phyloP scores from a whole-genome alignment of 108 stramenopile genomes.

The Mediolabrus comicus region DNA sequence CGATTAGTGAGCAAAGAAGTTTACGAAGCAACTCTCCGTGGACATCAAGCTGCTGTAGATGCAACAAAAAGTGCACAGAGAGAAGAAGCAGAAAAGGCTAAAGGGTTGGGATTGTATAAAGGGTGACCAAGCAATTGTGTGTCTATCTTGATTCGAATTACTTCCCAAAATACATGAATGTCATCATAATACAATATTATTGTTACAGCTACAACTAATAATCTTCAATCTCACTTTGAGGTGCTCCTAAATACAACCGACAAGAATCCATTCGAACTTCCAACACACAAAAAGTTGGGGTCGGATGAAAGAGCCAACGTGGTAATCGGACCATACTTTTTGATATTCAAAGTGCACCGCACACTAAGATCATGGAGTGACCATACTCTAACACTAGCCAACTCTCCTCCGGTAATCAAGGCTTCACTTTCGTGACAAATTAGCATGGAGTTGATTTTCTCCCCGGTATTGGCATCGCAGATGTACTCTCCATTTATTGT shows the following conservation, averaged over 20 bases:
- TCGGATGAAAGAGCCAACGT: constrained; percentile 58
- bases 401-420: constrained; percentile 78
- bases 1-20: neutral
- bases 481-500: constrained; percentile 69
- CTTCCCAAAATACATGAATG: no score
- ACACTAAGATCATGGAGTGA: constrained; percentile 51
- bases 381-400: constrained; percentile 63
- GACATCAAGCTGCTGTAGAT: neutral
- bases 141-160: no score
- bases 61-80: neutral
- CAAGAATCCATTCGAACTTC: constrained; percentile 75
- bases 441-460: constrained; percentile 71
- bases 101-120: no score
- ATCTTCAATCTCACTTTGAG: neutral
- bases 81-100: neutral
- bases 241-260: constrained; percentile 55
- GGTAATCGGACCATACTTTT: constrained; percentile 69
- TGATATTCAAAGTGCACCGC: constrained; percentile 66
- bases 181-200: no score
- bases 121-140: no score
- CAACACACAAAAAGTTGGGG: constrained; percentile 75
- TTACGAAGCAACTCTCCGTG: neutral
- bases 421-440: constrained; percentile 63
- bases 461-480: constrained; percentile 48
- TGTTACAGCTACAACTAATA: no score